Conservation (phyloP, 495 filamentous ascomycete genomes). For the Xylaria castorea region DNA sequence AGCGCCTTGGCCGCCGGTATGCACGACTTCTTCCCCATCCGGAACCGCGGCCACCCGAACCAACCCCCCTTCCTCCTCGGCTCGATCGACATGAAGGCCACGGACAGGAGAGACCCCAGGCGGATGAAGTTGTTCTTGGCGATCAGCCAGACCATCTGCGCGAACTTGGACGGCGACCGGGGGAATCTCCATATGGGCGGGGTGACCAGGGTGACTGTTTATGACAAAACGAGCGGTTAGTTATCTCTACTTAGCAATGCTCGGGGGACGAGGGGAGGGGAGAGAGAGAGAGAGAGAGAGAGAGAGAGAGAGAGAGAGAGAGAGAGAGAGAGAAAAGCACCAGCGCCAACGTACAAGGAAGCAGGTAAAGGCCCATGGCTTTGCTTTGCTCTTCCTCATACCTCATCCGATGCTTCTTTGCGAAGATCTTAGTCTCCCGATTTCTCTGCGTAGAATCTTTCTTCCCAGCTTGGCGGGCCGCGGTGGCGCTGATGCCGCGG, state of each 20-base stretch:
- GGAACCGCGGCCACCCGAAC: slow-evolving; percentile 41
- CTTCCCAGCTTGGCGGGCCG: too few species aligned
- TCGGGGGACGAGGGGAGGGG: slow-evolving; percentile 8
- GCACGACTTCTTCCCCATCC: slow-evolving; percentile 48
- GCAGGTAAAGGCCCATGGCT: slow-evolving; percentile 65
- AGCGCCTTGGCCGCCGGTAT: slow-evolving; percentile 62
- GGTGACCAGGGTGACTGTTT: slow-evolving; percentile 32
- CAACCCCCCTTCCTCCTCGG: slow-evolving; percentile 31
- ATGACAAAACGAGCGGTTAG: neutral
- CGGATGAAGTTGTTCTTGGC: slow-evolving; percentile 18
- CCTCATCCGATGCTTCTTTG: slow-evolving; percentile 67
- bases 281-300: neutral
- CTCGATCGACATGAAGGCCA: slow-evolving; percentile 42
- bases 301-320: too few species aligned
- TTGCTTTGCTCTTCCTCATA: slow-evolving; percentile 84
- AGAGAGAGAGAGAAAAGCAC: too few species aligned
- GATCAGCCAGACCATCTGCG: slow-evolving; percentile 33
- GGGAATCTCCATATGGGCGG: slow-evolving; percentile 39
- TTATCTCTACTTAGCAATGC: neutral
- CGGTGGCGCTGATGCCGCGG: slow-evolving; percentile 22
- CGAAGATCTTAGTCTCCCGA: slow-evolving; percentile 84
- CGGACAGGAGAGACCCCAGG: slow-evolving; percentile 21
- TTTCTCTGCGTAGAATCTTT: too few species aligned
- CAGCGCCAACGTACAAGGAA: slow-evolving; percentile 15
- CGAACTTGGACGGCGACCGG: slow-evolving; percentile 32